phyloP scores from a whole-genome alignment of 2,329 filamentous ascomycete genomes.

The Colletotrichum aenigma region DNA sequence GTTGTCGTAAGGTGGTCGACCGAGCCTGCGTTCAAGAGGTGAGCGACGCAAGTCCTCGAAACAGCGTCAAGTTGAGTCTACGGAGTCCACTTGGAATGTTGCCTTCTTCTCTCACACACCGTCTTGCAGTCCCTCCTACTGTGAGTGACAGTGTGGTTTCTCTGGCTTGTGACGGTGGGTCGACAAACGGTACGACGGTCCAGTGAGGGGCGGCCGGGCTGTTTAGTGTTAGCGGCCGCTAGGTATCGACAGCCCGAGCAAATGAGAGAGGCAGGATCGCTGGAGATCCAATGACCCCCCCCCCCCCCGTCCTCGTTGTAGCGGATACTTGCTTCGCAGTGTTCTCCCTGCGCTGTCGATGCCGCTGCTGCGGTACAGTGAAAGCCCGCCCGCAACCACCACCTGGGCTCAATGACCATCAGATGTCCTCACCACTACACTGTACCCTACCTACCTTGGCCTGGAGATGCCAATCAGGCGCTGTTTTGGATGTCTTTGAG shows the following conservation, averaged over 20 bases:
- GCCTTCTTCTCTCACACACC: neutral
- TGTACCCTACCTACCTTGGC: neutral
- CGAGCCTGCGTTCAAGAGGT: neutral
- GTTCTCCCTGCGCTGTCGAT: neutral
- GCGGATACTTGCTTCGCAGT: neutral
- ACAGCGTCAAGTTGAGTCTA: neutral
- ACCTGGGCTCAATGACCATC: neutral
- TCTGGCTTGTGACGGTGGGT: slow-evolving; percentile 13
- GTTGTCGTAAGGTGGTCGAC: neutral
- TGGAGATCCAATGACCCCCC: neutral
- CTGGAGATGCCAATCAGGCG: slow-evolving; percentile 4
- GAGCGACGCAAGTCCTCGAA: neutral
- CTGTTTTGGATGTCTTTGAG: neutral
- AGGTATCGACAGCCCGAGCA: neutral
- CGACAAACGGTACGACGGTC: neutral
- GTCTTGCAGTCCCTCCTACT: neutral
- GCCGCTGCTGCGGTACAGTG: neutral
- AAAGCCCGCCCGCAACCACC: neutral
- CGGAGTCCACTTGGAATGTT: neutral
- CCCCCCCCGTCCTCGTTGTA: neutral
- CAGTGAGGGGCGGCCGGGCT: neutral
- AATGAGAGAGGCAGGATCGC: slow-evolving; percentile 2
- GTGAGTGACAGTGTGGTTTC: neutral
- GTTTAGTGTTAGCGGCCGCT: slow-evolving; percentile 6
- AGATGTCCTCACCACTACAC: neutral